Evolutionary conservation across 768 basidiomycete genomes (phyloP).

Genomic region (Leccinellum luteum): DNA sequence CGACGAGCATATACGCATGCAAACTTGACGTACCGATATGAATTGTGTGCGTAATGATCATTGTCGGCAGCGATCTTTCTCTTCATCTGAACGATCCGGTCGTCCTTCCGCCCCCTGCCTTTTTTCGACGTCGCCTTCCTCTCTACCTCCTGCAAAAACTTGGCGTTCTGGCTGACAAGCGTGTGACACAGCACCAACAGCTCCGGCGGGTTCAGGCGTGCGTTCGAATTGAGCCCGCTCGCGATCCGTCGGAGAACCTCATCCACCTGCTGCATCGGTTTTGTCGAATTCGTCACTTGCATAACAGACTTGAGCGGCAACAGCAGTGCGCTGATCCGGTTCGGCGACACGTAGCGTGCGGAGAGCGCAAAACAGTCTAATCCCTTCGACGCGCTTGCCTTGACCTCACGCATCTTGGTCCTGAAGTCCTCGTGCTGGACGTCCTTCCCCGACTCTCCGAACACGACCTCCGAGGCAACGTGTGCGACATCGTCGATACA

Average conservation of each 20-base stretch:
- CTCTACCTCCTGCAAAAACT: constrained; percentile 69
- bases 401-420: constrained; percentile 92
- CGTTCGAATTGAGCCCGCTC: constrained; percentile 81
- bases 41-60: constrained; percentile 82
- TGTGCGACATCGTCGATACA: constrained; percentile 78
- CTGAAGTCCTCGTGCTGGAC: constrained; percentile 87
- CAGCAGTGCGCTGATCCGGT: constrained; percentile 72
- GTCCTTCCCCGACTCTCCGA: constrained; percentile 91
- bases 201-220: constrained; percentile 63
- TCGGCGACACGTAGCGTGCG: constrained; percentile 75
- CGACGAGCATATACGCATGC: not conserved
- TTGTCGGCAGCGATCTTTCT: constrained; percentile 51
- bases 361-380: constrained; percentile 83
- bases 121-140: constrained; percentile 32
- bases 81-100: constrained; percentile 77
- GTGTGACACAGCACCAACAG: constrained; percentile 84
- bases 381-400: constrained; percentile 75
- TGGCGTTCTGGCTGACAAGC: constrained; percentile 86
- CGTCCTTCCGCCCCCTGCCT: constrained; percentile 39
- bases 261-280: constrained; percentile 80
- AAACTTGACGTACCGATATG: constrained; percentile 61
- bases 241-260: constrained; percentile 85
- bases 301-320: constrained; percentile 79
- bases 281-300: constrained; percentile 78
- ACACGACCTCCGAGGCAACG: constrained; percentile 85